Percentiles rank a stretch among this genome's conserved stretches.
Evolutionary conservation across 2,329 filamentous ascomycete genomes (phyloP).

Genomic region (Colletotrichum echinochloae): DNA sequence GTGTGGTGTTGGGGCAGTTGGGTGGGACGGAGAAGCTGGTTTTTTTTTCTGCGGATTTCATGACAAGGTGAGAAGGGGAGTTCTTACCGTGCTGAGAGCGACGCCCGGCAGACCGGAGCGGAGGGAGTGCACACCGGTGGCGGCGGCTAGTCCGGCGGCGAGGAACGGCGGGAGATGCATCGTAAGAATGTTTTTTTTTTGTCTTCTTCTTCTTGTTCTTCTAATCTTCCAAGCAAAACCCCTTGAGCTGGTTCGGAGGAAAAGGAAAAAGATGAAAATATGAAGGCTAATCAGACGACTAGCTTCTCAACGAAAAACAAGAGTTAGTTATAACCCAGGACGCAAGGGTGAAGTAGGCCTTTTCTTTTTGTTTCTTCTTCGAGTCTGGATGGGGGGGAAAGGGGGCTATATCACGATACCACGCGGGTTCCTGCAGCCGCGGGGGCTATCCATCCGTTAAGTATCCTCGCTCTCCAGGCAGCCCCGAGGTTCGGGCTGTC

Average conservation of each 20-base stretch:
- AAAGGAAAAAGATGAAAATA: too few species aligned
- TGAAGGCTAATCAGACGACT: not conserved
- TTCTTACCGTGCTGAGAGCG: not conserved
- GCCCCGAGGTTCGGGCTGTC: not conserved
- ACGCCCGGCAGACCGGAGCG: not conserved
- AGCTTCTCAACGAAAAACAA: not conserved
- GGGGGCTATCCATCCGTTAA: not conserved
- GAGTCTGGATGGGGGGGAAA: not conserved
- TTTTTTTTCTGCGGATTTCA: too few species aligned
- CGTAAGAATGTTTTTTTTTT: not conserved
- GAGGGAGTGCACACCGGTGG: not conserved
- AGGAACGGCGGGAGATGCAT: not conserved
- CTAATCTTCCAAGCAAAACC: not conserved
- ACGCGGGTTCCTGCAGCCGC: not conserved
- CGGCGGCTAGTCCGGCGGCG: not conserved
- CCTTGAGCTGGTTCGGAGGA: not conserved
- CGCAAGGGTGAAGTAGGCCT: not conserved
- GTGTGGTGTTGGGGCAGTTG: too few species aligned
- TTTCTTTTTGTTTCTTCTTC: not conserved
- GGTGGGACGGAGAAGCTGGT: too few species aligned
- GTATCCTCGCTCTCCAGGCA: not conserved
- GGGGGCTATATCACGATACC: too few species aligned
- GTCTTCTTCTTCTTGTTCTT: not conserved
- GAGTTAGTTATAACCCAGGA: not conserved
- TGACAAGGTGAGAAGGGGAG: too few species aligned